phyloP scores from a whole-genome alignment of 2,329 filamentous ascomycete genomes.

The Calonectria pseudoturangicola region DNA sequence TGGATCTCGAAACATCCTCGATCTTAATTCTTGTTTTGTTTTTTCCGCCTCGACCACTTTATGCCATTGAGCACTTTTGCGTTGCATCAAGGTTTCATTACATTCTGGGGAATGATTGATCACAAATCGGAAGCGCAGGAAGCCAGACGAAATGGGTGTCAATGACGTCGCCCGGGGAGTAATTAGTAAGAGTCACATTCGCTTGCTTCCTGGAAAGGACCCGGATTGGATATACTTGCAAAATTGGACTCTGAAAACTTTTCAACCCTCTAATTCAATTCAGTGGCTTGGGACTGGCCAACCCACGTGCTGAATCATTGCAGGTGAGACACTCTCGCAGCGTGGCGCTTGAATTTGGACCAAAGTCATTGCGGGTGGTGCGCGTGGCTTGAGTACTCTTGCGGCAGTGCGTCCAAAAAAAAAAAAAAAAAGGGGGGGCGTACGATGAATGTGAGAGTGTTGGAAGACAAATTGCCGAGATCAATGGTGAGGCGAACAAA shows the following conservation, averaged over 20 bases:
- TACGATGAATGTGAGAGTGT: neutral
- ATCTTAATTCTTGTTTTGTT: neutral
- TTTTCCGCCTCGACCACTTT: constrained; percentile 7
- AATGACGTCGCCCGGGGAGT: constrained; percentile 12
- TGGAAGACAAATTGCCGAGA: too few relatives aligned
- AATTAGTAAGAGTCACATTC: constrained; percentile 24
- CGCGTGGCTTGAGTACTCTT: constrained; percentile 7
- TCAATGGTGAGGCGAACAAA: too few relatives aligned
- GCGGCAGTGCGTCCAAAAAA: neutral
- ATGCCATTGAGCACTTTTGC: constrained; percentile 3
- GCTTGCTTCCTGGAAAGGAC: constrained; percentile 5
- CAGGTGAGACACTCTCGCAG: constrained; percentile 2
- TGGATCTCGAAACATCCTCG: neutral
- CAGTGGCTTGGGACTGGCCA: neutral
- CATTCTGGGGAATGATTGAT: constrained; percentile 8
- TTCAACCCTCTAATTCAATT: constrained; percentile 13
- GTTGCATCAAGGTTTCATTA: constrained; percentile 17
- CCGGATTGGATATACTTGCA: constrained; percentile 12
- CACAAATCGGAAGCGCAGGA: constrained; percentile 24
- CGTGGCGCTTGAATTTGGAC: constrained; percentile 24
- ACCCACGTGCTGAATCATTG: constrained; percentile 11
- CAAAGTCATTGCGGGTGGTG: constrained; percentile 4
- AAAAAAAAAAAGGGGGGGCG: neutral
- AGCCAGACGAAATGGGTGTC: constrained; percentile 3
- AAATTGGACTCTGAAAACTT: constrained; percentile 1